These are phyloP conservation scores for Drechslerella coelobrocha DNA, from an alignment of 2,329 filamentous ascomycete genomes.

Conservation along the genomic window DNA sequence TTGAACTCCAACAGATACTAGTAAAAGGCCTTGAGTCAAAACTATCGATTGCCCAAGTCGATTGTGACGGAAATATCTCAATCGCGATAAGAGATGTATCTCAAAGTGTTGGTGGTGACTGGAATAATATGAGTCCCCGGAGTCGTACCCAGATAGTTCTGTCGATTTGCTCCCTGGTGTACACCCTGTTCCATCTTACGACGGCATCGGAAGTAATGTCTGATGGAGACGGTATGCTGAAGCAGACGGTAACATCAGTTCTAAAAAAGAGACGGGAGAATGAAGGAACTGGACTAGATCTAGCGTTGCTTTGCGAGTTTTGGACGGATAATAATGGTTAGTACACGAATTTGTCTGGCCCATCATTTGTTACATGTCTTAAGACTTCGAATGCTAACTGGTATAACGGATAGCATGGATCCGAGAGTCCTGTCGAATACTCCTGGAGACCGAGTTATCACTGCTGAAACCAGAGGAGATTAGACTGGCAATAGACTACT, in stretches of 20 bases:
- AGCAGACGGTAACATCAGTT: constrained; percentile 22
- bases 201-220: constrained; percentile 34
- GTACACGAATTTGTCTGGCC: not conserved
- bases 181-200: constrained; percentile 34
- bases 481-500: constrained; percentile 48
- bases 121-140: constrained; percentile 31
- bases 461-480: constrained; percentile 25
- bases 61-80: constrained; percentile 19
- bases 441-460: constrained; percentile 28
- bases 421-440: constrained; percentile 45
- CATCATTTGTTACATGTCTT: not conserved
- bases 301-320: constrained; percentile 32
- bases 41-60: constrained; percentile 32
- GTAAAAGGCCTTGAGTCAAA: constrained; percentile 21
- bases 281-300: constrained; percentile 24
- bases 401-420: constrained; percentile 35
- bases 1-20: constrained; percentile 33
- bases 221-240: constrained; percentile 34
- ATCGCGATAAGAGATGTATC: constrained; percentile 22
- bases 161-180: constrained; percentile 35
- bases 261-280: constrained; percentile 9
- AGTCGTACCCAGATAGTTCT: constrained; percentile 35
- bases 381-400: constrained; percentile 3
- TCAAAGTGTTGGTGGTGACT: not conserved
- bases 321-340: constrained; percentile 42